phyloP scores from a whole-genome alignment of 1,139 yeast genomes.

The Hyphopichia fennica region DNA sequence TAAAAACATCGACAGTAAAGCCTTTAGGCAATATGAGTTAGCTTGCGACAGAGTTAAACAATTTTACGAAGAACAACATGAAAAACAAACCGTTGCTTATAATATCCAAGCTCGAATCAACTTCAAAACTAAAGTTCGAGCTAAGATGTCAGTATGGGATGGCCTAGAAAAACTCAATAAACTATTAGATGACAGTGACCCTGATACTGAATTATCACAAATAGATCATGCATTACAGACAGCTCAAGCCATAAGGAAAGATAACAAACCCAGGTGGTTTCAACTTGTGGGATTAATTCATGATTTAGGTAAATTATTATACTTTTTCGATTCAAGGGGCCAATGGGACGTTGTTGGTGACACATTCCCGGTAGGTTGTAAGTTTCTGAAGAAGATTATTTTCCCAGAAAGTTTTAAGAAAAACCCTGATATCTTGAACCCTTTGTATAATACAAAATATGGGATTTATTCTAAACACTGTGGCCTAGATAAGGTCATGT shows the following conservation, averaged over 20 bases:
- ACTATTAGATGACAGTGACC: conserved; percentile 69
- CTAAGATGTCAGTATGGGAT: conserved; percentile 71
- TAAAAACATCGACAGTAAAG: conserved; percentile 38
- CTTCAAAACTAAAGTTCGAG: conserved; percentile 65
- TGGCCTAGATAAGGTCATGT: conserved; percentile 69
- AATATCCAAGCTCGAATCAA: conserved; percentile 70
- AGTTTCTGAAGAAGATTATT: conserved; percentile 58
- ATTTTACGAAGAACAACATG: conserved; percentile 70
- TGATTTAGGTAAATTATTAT: conserved; percentile 67
- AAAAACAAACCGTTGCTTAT: conserved; percentile 70
- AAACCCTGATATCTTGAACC: conserved; percentile 64
- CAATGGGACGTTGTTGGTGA: conserved; percentile 88
- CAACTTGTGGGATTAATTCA: conserved; percentile 73
- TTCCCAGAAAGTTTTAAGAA: conserved; percentile 58
- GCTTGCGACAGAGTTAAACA: conserved; percentile 69
- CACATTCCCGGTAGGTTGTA: conserved; percentile 75
- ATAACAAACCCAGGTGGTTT: conserved; percentile 73
- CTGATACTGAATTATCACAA: conserved; percentile 73
- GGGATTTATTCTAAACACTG: conserved; percentile 67
- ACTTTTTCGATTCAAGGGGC: conserved; percentile 69
- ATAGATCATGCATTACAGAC: conserved; percentile 77
- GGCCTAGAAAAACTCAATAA: conserved; percentile 64
- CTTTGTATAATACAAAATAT: conserved; percentile 63
- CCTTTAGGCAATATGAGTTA: conserved; percentile 65
- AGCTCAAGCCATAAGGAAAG: conserved; percentile 70